Percentiles rank a stretch among this genome's conserved stretches.
Evolutionary conservation across 495 filamentous ascomycete species (phyloP).

Genomic region (Lineolata rhizophorae): DNA sequence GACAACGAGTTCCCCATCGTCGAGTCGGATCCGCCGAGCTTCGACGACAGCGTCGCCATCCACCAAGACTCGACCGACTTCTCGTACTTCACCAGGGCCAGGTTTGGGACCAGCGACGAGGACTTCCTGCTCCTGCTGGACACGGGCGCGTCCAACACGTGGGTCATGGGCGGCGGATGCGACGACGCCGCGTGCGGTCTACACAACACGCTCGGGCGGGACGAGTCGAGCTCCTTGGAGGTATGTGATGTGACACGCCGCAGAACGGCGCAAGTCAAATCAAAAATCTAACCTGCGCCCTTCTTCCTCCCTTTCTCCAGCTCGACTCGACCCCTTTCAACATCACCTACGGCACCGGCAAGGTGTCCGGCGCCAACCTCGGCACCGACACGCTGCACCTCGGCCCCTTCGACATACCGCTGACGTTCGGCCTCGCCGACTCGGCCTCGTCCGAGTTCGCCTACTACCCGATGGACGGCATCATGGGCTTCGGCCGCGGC

Average conservation of each 20-base stretch:
- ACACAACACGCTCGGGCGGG: conserved; percentile 43
- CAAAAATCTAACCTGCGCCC: no score
- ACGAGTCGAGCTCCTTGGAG: conserved; percentile 25
- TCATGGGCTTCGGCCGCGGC: conserved; percentile 31
- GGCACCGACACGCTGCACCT: conserved; percentile 41
- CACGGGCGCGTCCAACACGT: conserved; percentile 55
- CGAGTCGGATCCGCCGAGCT: conserved; percentile 27
- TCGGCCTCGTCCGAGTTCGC: conserved; percentile 44
- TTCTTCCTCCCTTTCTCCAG: conserved; percentile 20
- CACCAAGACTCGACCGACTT: conserved; percentile 58
- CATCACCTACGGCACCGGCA: conserved; percentile 52
- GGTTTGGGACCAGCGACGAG: conserved; percentile 40
- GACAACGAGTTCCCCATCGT: conserved; percentile 30
- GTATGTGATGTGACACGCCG: conserved; percentile 2
- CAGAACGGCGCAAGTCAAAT: no score
- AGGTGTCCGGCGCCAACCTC: conserved; percentile 32
- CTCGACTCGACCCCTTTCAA: conserved; percentile 20
- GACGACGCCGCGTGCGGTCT: conserved; percentile 31
- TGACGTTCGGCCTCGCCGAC: conserved; percentile 48
- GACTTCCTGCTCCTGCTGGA: conserved; percentile 56
- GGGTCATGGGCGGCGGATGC: conserved; percentile 54
- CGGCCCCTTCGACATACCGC: conserved; percentile 29
- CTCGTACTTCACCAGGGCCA: conserved; percentile 52
- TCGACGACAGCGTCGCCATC: conserved; percentile 36
- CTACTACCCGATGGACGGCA: conserved; percentile 69